A percentile compares a stretch with the other conserved stretches of the same genome.
phyloP scores from a whole-genome alignment of 192 early-diverging fungal species.

The Coemansia javaensis region DNA sequence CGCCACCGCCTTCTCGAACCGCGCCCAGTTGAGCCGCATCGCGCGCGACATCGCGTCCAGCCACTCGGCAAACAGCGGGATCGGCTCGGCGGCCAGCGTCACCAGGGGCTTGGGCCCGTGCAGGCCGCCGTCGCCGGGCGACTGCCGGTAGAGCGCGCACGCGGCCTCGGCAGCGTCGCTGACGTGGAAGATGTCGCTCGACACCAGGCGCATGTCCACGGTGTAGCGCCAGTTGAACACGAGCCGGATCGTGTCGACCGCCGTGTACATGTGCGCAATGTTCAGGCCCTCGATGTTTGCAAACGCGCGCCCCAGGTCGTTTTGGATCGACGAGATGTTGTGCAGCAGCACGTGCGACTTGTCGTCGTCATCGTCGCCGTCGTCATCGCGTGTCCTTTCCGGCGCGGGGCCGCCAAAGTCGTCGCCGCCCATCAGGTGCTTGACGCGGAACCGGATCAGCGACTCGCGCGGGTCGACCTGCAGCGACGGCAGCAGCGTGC shows the following conservation, averaged over 20 bases:
- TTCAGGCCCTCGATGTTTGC: slow-evolving; percentile 25
- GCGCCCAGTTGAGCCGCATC: slow-evolving; percentile 35
- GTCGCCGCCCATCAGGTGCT: slow-evolving; percentile 9
- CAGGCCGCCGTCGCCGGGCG: slow-evolving; percentile 1
- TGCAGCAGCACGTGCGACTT: slow-evolving; percentile 26
- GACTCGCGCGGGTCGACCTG: slow-evolving; percentile 11
- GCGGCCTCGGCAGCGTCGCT: slow-evolving; percentile 29
- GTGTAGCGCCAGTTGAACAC: slow-evolving; percentile 48
- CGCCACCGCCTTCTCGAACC: slow-evolving; percentile 20
- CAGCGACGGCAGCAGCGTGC: slow-evolving; percentile 13
- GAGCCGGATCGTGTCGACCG: slow-evolving; percentile 40
- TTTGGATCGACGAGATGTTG: slow-evolving; percentile 9
- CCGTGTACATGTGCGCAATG: slow-evolving; percentile 49
- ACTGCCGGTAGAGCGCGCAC: neutral
- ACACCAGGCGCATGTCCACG: slow-evolving; percentile 40
- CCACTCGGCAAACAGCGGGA: slow-evolving; percentile 44
- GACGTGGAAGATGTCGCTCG: slow-evolving; percentile 29
- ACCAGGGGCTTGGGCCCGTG: slow-evolving; percentile 31
- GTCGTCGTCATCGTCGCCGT: neutral
- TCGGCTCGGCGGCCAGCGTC: slow-evolving; percentile 34
- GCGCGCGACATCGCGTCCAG: slow-evolving; percentile 32
- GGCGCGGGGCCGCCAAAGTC: neutral
- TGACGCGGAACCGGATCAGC: slow-evolving; percentile 15
- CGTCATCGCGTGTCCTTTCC: neutral
- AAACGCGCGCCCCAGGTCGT: slow-evolving; percentile 17